Evolutionary conservation across 805 yeast genomes (phyloP), one percentile per base, ranked within the genome.

Genomic region (Wickerhamiella siamensis): DNA sequence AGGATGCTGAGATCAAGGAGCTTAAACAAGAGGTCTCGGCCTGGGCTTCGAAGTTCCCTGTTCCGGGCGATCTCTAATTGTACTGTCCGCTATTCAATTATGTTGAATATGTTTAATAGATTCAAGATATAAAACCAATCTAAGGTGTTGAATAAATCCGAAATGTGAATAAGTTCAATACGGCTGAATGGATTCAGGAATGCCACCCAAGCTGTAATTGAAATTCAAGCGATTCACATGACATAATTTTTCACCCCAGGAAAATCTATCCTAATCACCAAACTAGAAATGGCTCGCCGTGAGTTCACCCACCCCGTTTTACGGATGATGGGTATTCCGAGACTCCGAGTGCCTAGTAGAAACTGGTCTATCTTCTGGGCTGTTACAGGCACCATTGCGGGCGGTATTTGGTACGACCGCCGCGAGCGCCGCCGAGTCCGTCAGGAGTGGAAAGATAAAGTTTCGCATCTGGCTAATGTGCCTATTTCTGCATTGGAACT

Each of bases 321-420:
- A 36, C 63, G 72, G 48, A 79, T 83, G 54, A 73, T 88, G 82
- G 97, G 97, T 0, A 71, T 88, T 38, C 83, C 84, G 4, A 62
- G 78, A 12, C 51, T 86, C 18, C 71, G 79, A 31, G 63, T 91
- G 12, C 98, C 98, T 0, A 79, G 94, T 0, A 69, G 95, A 47
- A 91, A 88, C 63, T 88, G 97, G 98, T 61, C 74, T 66, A 82
- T 86, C 31, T 91, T 91, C 61, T 80, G 94, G 82, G 56, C 77
- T 0, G 74, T 82, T 5, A 57, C 81, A 1, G 75, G 77, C 1
- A 62, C 70, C 1, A 62, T 80, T 31, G 68, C 81, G 2, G 88
- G 94, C n/a, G 83, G 88, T 10, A 69, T 77, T 24, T 70, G 70
- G 14, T 86, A 83, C 61, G 98, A 91, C 60, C 77, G 79, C 49